phyloP scores from a whole-genome alignment of 1,284 basidiomycete genomes.

The Laetiporus sulphureus region DNA sequence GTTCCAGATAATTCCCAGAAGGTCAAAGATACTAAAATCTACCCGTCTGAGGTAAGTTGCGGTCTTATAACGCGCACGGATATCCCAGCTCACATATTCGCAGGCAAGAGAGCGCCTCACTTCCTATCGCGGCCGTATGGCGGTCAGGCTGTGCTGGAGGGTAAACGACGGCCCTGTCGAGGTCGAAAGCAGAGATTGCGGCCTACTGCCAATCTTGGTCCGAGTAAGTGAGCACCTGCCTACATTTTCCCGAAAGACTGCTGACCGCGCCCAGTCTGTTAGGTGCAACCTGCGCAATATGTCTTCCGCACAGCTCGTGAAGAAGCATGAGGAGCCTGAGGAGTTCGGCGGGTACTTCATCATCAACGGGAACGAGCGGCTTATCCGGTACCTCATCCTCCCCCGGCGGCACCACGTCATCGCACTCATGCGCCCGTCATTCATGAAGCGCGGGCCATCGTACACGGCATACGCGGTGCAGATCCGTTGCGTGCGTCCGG shows the following conservation, averaged over 20 bases:
- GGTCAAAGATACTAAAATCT: constrained; percentile 75
- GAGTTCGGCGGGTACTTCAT: constrained; percentile 99
- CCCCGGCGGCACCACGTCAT: constrained; percentile 88
- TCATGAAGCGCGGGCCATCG: constrained; percentile 87
- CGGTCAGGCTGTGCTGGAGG: constrained; percentile 85
- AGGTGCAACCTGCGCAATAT: constrained; percentile 88
- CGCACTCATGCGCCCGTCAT: constrained; percentile 81
- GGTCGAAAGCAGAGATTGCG: constrained; percentile 82
- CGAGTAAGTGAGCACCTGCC: constrained; percentile 52
- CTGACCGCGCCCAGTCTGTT: constrained; percentile 56
- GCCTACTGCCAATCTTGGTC: constrained; percentile 94
- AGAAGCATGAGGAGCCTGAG: constrained; percentile 92
- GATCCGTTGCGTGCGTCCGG: constrained; percentile 89
- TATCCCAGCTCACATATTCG: background rate
- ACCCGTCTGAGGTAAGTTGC: constrained; percentile 76
- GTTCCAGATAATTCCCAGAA: constrained; percentile 81
- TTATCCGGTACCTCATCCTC: constrained; percentile 95
- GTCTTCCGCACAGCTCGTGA: constrained; percentile 83
- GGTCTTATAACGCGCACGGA: background rate
- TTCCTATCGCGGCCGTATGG: constrained; percentile 90
- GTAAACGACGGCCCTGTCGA: constrained; percentile 71
- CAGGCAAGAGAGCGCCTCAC: constrained; percentile 89
- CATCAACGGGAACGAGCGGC: constrained; percentile 98
- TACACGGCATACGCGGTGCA: constrained; percentile 95
- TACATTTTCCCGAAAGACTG: background rate